These are phyloP conservation scores for Pestalotiopsis sp. DNA, from an alignment of 2,329 filamentous ascomycete species.

Conservation along the genomic window DNA sequence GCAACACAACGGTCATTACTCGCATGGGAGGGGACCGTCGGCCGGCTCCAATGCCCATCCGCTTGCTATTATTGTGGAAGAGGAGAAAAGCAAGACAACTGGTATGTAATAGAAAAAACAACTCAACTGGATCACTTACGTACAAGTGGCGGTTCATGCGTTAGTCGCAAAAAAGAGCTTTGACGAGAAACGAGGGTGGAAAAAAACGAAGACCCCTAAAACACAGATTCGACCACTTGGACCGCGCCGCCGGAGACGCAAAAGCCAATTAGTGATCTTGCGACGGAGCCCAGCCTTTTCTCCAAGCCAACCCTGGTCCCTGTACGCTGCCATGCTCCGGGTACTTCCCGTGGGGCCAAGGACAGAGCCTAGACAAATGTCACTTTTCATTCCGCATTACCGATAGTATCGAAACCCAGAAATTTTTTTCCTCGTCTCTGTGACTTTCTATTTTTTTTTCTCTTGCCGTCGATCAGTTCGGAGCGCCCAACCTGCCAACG, in stretches of 20 bases:
- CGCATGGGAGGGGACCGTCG: too few relatives aligned
- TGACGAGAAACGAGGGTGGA: background rate
- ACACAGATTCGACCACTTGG: conserved; percentile 8
- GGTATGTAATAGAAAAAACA: background rate
- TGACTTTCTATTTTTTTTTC: background rate
- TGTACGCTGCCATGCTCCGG: background rate
- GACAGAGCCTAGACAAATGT: conserved; percentile 7
- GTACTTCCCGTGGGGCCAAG: conserved; percentile 5
- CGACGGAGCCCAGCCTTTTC: conserved; percentile 9
- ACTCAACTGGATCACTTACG: conserved; percentile 4
- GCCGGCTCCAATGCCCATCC: background rate
- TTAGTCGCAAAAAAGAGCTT: background rate
- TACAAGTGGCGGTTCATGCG: conserved; percentile 8
- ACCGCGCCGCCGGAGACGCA: conserved; percentile 10
- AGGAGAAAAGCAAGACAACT: background rate
- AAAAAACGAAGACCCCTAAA: conserved; percentile 11
- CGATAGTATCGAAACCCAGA: background rate
- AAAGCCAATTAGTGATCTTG: conserved; percentile 4
- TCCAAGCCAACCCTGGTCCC: conserved; percentile 12
- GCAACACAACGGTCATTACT: background rate
- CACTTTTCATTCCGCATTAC: conserved; percentile 9
- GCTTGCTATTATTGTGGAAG: background rate
- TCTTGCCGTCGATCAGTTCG: background rate
- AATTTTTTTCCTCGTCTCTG: conserved; percentile 5
- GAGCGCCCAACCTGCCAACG: background rate